Percentiles rank a stretch among this genome's conserved stretches.
These are phyloP conservation scores for Saccharomyces hybrid DNA, from an alignment of 1,139 yeast genomes.

Conservation along the genomic window DNA sequence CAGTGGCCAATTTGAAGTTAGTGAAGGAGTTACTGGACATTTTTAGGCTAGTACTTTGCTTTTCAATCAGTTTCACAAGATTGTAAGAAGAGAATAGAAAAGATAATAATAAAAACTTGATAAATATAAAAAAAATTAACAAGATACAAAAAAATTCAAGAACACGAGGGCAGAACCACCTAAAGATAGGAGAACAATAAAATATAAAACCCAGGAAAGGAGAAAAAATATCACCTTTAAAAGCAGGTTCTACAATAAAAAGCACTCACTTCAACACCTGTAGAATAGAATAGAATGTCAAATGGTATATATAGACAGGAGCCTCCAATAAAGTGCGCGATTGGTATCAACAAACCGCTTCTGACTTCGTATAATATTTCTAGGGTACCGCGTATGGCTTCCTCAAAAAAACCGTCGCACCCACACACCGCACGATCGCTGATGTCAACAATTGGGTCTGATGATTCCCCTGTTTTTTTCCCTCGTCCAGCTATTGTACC, in stretches of 20 bases:
- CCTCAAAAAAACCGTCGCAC: background rate
- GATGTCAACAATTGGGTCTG: too few species aligned
- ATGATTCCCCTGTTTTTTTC: too few species aligned
- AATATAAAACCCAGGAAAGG: background rate
- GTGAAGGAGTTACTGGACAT: conserved; percentile 34
- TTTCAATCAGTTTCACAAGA: background rate
- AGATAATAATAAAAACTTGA: background rate
- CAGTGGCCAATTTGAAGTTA: conserved; percentile 59
- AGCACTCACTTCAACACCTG: background rate
- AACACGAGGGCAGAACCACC: background rate
- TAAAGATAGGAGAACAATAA: background rate
- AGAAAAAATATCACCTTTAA: background rate
- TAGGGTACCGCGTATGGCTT: background rate
- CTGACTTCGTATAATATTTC: background rate
- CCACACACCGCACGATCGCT: background rate
- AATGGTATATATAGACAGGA: background rate
- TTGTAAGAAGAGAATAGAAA: background rate
- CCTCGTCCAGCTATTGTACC: too few species aligned
- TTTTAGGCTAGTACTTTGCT: conserved; percentile 10
- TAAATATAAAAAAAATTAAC: background rate
- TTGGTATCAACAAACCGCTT: background rate
- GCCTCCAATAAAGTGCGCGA: background rate
- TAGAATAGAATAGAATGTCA: background rate
- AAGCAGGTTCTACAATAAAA: background rate
- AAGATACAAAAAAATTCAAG: background rate